Evolutionary conservation across 2,329 filamentous ascomycete genomes (phyloP).

Genomic region (Penicillium nordicum): DNA sequence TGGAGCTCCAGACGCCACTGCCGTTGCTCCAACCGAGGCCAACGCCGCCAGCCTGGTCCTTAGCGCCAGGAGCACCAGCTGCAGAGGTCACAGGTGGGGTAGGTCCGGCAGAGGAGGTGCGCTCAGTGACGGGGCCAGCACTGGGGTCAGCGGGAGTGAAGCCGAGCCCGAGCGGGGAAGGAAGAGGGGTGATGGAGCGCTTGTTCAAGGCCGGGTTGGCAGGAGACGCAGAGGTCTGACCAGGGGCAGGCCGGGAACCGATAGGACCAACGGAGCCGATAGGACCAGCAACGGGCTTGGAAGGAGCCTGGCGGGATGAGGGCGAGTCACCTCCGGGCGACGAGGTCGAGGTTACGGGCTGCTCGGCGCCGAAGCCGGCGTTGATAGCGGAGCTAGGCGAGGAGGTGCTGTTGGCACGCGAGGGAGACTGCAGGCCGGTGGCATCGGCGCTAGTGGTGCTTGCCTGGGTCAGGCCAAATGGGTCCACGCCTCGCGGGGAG

Average conservation of each 20-base stretch:
- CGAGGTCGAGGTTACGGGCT: slow-evolving; percentile 75
- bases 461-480: slow-evolving; percentile 54
- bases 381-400: slow-evolving; percentile 59
- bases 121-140: slow-evolving; percentile 45
- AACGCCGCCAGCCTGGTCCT: slow-evolving; percentile 43
- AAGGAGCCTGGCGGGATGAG: slow-evolving; percentile 62
- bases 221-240: slow-evolving; percentile 45
- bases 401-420: slow-evolving; percentile 77
- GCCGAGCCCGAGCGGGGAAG: slow-evolving; percentile 79
- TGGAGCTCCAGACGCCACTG: slow-evolving; percentile 80
- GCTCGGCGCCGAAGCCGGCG: slow-evolving; percentile 53
- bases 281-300: slow-evolving; percentile 51
- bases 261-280: slow-evolving; percentile 78
- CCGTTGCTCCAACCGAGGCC: slow-evolving; percentile 72
- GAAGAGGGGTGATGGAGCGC: slow-evolving; percentile 82
- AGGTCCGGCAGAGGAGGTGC: slow-evolving; percentile 56
- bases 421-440: slow-evolving; percentile 52
- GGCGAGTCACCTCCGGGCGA: slow-evolving; percentile 74
- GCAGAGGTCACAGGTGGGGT: slow-evolving; percentile 54
- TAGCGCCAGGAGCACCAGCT: slow-evolving; percentile 28
- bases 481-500: slow-evolving; percentile 78
- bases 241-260: slow-evolving; percentile 75
- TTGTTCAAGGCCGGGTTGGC: slow-evolving; percentile 65
- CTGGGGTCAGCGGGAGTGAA: slow-evolving; percentile 56
- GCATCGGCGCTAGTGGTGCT: slow-evolving; percentile 44